Evolutionary conservation across 2,329 filamentous ascomycete species (phyloP).

Genomic region (Colletotrichum limetticola): DNA sequence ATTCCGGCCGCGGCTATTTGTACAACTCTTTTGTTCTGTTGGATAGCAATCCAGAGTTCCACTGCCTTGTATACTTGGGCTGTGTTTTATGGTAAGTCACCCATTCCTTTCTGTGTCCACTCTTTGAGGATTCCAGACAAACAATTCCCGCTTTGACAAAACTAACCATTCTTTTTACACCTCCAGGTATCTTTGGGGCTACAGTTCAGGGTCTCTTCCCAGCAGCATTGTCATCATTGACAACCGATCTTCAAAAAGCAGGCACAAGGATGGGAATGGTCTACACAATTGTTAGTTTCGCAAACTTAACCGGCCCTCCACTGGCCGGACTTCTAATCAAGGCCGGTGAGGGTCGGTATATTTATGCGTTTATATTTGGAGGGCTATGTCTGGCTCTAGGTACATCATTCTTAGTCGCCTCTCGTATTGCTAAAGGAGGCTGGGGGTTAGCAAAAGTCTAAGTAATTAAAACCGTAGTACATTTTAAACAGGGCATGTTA

Average conservation of each 20-base stretch:
- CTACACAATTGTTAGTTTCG: slow-evolving; percentile 60
- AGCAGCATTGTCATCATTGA: slow-evolving; percentile 65
- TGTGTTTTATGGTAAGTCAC: slow-evolving; percentile 56
- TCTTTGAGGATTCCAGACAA: too few relatives aligned
- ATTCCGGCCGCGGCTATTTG: slow-evolving; percentile 49
- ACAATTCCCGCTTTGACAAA: too few relatives aligned
- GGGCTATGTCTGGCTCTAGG: too few relatives aligned
- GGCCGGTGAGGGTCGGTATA: neutral
- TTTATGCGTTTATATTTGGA: neutral
- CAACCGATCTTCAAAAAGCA: slow-evolving; percentile 59
- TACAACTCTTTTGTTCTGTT: slow-evolving; percentile 39
- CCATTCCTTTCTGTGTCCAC: too few relatives aligned
- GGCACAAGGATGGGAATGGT: slow-evolving; percentile 63
- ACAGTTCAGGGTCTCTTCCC: slow-evolving; percentile 75
- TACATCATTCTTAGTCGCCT: too few relatives aligned
- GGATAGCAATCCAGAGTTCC: slow-evolving; percentile 51
- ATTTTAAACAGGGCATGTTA: too few relatives aligned
- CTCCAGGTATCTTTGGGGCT: slow-evolving; percentile 66
- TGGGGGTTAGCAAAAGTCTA: too few relatives aligned
- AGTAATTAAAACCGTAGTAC: too few relatives aligned
- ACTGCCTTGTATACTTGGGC: slow-evolving; percentile 69
- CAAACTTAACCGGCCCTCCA: slow-evolving; percentile 61
- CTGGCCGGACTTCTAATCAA: slow-evolving; percentile 60
- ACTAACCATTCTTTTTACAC: too few relatives aligned
- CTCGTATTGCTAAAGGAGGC: too few relatives aligned